phyloP scores from a whole-genome alignment of 192 early-diverging fungal species.

The Geranomyces michiganensis region DNA sequence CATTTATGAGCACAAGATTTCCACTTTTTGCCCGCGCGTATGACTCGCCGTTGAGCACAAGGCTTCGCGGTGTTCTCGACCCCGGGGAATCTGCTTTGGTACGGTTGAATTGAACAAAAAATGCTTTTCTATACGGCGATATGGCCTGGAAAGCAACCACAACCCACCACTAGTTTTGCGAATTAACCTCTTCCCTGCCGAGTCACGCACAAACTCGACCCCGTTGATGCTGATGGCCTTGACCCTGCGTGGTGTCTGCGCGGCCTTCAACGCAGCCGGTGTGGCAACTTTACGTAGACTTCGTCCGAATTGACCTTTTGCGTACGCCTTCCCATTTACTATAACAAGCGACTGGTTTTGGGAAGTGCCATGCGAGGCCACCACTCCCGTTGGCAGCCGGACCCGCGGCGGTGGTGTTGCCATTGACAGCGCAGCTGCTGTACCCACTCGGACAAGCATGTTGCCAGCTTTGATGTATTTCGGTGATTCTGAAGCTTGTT shows the following conservation, averaged over 20 bases:
- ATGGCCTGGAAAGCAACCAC: background rate
- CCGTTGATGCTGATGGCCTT: conserved; percentile 35
- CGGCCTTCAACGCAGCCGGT: background rate
- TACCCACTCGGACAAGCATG: conserved; percentile 34
- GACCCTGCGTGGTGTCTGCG: conserved; percentile 11
- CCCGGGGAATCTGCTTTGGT: background rate
- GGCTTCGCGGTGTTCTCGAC: conserved; percentile 24
- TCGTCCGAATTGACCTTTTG: conserved; percentile 13
- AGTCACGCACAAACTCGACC: conserved; percentile 19
- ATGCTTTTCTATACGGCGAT: no score
- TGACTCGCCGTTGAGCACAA: conserved; percentile 26
- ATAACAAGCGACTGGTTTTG: conserved; percentile 24
- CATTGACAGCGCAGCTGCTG: background rate
- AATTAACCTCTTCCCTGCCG: conserved; percentile 30
- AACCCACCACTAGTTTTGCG: conserved; percentile 14
- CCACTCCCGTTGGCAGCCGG: background rate
- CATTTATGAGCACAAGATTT: conserved; percentile 29
- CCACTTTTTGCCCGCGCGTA: conserved; percentile 34
- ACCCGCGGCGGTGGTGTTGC: background rate
- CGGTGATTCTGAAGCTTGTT: background rate
- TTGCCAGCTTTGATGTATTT: conserved; percentile 12
- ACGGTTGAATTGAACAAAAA: background rate
- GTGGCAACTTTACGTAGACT: background rate
- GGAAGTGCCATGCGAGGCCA: background rate
- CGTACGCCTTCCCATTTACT: conserved; percentile 22